A percentile compares a stretch with the other conserved stretches of the same genome.
phyloP scores from a whole-genome alignment of 75 land plant species.

The Isoetes taiwanensis region DNA sequence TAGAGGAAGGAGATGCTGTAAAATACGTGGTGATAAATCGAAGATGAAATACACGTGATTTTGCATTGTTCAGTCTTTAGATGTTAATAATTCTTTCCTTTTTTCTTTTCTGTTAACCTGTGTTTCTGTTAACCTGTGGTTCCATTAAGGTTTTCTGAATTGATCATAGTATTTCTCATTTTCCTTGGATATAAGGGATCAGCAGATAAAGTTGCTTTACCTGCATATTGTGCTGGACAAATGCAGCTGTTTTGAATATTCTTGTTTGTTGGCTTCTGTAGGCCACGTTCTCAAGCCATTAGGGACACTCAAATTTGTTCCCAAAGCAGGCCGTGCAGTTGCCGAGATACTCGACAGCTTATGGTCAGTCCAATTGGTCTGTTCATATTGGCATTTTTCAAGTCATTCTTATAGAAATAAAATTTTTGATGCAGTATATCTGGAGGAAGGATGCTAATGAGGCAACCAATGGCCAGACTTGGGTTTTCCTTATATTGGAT shows the following conservation, averaged over 20 bases:
- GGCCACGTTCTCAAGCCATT: conserved; percentile 91
- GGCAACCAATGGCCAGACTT: conserved; percentile 76
- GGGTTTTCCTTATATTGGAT: conserved; percentile 82
- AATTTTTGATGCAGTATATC: conserved; percentile 52
- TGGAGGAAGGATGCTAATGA: conserved; percentile 72
- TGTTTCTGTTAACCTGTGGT: background rate
- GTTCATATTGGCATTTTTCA: background rate
- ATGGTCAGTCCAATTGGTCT: conserved; percentile 39
- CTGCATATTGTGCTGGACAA: too few species aligned
- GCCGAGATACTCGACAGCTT: conserved; percentile 74
- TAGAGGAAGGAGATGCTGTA: background rate
- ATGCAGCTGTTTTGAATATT: background rate
- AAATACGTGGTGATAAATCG: too few species aligned
- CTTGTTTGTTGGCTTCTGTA: conserved; percentile 12
- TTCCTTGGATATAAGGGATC: too few species aligned
- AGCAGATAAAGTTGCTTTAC: too few species aligned
- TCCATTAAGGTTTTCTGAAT: background rate
- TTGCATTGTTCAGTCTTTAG: background rate
- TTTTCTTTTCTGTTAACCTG: conserved; percentile 1
- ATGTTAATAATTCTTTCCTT: background rate
- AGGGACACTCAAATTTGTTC: conserved; percentile 61
- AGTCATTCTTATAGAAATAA: background rate
- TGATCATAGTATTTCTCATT: background rate
- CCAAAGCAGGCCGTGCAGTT: conserved; percentile 54
- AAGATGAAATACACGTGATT: too few species aligned